Percentiles rank a stretch among this genome's conserved stretches.
Evolutionary conservation across 2,329 filamentous ascomycete species (phyloP).

Genomic region (Metarhizium robertsii): DNA sequence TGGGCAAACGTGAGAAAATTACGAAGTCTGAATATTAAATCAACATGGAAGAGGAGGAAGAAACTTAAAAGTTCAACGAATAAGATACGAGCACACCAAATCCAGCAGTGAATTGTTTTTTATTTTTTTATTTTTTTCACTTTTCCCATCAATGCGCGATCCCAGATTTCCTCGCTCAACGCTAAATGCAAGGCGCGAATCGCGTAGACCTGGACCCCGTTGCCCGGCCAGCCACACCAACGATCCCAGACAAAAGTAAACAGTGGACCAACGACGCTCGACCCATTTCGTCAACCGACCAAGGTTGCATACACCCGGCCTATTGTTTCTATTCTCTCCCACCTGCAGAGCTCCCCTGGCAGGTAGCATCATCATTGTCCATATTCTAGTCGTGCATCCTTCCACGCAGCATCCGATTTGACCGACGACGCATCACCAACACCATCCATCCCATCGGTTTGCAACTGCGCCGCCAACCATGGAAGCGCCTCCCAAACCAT

Average conservation of each 20-base stretch:
- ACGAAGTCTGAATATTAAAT: too few relatives aligned
- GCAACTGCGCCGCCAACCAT: constrained; percentile 15
- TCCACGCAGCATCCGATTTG: background rate
- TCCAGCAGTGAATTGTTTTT: too few relatives aligned
- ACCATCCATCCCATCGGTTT: background rate
- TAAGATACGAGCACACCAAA: too few relatives aligned
- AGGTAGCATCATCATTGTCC: background rate
- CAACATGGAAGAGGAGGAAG: too few relatives aligned
- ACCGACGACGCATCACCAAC: background rate
- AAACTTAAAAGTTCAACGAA: too few relatives aligned
- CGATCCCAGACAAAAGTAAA: background rate
- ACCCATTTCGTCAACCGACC: background rate
- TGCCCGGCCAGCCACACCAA: constrained; percentile 1
- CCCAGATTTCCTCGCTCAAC: too few relatives aligned
- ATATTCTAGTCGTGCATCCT: background rate
- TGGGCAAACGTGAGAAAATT: too few relatives aligned
- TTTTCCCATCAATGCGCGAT: too few relatives aligned
- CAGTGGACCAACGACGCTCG: background rate
- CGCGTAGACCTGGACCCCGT: background rate
- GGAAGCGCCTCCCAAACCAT: constrained; percentile 21
- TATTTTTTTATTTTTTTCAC: too few relatives aligned
- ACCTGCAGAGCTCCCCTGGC: background rate
- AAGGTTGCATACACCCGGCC: background rate
- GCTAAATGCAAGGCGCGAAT: background rate
- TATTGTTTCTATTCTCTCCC: background rate